Evolutionary conservation across 208 protist species (phyloP).

Genomic region (Naegleria fowleri): DNA sequence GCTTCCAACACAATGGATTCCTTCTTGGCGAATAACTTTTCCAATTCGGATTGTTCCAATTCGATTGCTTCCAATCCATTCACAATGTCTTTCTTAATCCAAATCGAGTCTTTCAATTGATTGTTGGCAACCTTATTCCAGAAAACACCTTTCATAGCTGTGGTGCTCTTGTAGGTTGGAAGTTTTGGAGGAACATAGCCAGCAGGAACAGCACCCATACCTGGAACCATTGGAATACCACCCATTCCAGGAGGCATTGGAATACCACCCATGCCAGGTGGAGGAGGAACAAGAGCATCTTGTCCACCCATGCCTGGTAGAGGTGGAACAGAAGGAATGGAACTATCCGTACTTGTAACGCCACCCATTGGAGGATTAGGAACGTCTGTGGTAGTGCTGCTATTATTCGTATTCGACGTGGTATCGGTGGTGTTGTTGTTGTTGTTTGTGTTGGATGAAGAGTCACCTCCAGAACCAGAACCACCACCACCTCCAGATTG

Average conservation of each 20-base stretch:
- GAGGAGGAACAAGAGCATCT: too few species aligned
- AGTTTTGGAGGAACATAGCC: not conserved
- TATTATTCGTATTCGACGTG: too few species aligned
- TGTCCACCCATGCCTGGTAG: not conserved
- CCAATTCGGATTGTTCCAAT: not conserved
- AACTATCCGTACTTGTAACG: too few species aligned
- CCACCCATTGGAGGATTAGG: too few species aligned
- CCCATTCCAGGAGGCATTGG: slow-evolving; percentile 14
- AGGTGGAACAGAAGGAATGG: not conserved
- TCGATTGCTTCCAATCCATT: not conserved
- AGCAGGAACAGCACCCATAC: not conserved
- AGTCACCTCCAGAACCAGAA: not conserved
- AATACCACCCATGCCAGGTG: not conserved
- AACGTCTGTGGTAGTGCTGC: too few species aligned
- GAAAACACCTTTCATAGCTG: slow-evolving; percentile 1
- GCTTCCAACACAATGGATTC: not conserved
- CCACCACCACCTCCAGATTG: not conserved
- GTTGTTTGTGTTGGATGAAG: too few species aligned
- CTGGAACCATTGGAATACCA: not conserved
- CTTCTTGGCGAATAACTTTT: not conserved
- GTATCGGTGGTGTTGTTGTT: too few species aligned
- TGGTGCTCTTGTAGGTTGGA: not conserved
- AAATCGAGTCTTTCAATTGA: not conserved
- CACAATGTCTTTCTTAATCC: not conserved
- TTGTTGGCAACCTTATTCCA: not conserved